Percentiles rank a stretch among this genome's conserved stretches.
phyloP scores from a whole-genome alignment of 495 filamentous ascomycete genomes.

The Pseudevernia furfuracea region DNA sequence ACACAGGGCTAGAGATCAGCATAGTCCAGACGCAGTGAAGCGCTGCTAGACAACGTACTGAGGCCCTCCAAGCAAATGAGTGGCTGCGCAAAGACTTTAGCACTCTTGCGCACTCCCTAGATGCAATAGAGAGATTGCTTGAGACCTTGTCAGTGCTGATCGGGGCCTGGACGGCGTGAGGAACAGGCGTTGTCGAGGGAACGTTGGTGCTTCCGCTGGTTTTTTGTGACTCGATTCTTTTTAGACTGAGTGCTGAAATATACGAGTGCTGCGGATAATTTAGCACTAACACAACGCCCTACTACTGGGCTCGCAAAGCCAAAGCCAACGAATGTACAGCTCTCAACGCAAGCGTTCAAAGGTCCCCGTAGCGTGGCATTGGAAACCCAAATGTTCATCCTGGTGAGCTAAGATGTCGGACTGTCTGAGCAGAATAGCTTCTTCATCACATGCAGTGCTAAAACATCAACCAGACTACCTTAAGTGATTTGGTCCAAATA shows the following conservation, averaged over 20 bases:
- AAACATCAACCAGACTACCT: conserved; percentile 40
- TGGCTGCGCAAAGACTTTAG: conserved; percentile 22
- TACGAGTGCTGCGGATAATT: not conserved
- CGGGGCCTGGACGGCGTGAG: conserved; percentile 6
- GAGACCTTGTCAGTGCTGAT: conserved; percentile 19
- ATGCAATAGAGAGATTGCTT: conserved; percentile 15
- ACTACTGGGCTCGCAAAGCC: not conserved
- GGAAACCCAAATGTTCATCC: conserved; percentile 9
- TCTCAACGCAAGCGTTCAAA: not conserved
- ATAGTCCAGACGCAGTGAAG: conserved; percentile 24
- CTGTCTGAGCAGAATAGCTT: not conserved
- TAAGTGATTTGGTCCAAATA: conserved; percentile 89
- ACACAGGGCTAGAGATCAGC: conserved; percentile 19
- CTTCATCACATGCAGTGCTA: not conserved
- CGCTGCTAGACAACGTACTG: conserved; percentile 23
- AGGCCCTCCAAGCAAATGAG: conserved; percentile 22
- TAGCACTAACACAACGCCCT: not conserved
- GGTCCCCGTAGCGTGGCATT: not conserved
- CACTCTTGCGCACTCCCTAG: conserved; percentile 23
- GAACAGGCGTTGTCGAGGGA: not conserved
- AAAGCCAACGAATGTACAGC: not conserved
- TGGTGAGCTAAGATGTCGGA: conserved; percentile 1
- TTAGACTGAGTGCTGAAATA: not conserved
- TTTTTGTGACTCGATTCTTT: not conserved
- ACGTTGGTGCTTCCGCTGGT: not conserved